Evolutionary conservation across 495 filamentous ascomycete genomes (phyloP).

Genomic region (Neurospora sp.): DNA sequence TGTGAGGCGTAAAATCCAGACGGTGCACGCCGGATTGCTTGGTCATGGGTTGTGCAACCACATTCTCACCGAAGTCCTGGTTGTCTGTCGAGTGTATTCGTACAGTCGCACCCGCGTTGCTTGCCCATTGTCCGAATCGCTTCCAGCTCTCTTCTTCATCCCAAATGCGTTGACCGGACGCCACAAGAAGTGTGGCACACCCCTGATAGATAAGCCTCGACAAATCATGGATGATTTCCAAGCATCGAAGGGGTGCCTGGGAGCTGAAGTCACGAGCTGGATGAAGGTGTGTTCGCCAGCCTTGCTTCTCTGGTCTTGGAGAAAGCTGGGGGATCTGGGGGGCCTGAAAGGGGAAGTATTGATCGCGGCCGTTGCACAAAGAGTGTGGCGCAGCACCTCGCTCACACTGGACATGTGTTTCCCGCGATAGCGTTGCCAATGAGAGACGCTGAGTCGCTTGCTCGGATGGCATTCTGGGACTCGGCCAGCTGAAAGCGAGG

Average conservation of each 20-base stretch:
- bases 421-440: neutral
- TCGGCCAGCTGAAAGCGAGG: neutral
- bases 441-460: neutral
- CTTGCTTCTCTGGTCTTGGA: neutral
- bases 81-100: neutral
- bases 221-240: neutral
- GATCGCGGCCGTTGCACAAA: neutral
- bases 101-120: neutral
- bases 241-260: neutral
- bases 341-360: neutral
- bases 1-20: neutral
- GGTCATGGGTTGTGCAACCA: neutral
- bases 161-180: neutral
- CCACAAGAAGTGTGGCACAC: neutral
- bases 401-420: neutral
- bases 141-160: neutral
- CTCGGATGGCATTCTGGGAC: neutral
- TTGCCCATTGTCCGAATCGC: neutral
- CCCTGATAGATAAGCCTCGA: neutral
- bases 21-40: neutral
- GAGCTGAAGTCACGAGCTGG: neutral
- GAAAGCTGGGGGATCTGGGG: neutral
- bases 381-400: neutral
- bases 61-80: neutral
- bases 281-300: neutral